These are phyloP conservation scores for Microbotryum violaceum DNA, from an alignment of 1,284 basidiomycete genomes.

Conservation along the genomic window DNA sequence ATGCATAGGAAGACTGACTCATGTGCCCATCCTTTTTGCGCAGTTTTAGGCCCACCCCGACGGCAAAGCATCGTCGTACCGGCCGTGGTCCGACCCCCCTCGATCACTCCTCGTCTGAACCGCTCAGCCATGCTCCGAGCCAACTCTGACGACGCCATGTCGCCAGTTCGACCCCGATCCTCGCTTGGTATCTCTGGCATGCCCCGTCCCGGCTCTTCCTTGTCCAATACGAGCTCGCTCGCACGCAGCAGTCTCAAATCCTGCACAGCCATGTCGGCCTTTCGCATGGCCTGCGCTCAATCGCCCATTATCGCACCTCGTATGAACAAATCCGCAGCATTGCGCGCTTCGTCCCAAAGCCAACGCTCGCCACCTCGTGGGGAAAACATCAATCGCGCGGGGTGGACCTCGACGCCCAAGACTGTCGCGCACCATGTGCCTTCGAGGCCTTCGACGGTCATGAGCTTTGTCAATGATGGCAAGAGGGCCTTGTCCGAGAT, in stretches of 20 bases:
- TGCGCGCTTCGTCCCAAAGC: constrained; percentile 4
- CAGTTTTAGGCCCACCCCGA: constrained; percentile 10
- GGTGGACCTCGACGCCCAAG: too few species aligned
- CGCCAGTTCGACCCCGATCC: not conserved
- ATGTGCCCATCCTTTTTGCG: not conserved
- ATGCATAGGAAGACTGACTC: too few species aligned
- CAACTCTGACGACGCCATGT: not conserved
- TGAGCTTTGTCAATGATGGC: too few species aligned
- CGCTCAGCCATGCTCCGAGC: constrained; percentile 59
- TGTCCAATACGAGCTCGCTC: not conserved
- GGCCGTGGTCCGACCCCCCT: constrained; percentile 39
- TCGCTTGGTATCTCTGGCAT: not conserved
- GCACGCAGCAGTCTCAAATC: not conserved
- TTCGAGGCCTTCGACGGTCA: too few species aligned
- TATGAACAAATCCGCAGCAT: constrained; percentile 25
- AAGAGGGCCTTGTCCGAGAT: too few species aligned
- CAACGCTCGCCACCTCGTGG: too few species aligned
- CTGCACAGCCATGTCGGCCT: not conserved
- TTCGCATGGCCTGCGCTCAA: not conserved
- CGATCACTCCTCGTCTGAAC: constrained; percentile 61
- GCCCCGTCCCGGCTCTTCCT: not conserved
- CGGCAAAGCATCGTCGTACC: not conserved
- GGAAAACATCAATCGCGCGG: too few species aligned
- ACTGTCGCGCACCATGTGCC: too few species aligned
- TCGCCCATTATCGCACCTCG: constrained; percentile 16